Conservation (phyloP, 2,329 filamentous ascomycete species). For the Orbilia ellipsospora region DNA sequence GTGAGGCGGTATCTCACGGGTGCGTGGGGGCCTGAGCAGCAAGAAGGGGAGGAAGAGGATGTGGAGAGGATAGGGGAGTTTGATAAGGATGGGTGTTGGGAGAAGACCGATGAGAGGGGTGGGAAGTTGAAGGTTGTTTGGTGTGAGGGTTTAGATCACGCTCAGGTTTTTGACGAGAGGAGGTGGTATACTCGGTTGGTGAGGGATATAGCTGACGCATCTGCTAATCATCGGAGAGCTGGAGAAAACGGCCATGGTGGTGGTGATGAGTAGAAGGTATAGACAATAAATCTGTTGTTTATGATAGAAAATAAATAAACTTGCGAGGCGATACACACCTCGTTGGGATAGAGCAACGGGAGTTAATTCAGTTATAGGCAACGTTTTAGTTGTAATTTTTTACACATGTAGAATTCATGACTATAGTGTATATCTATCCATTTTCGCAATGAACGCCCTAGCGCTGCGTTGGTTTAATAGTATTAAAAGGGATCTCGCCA, state of each 20-base stretch:
- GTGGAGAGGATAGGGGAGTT: slow-evolving; percentile 59
- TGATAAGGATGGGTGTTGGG: slow-evolving; percentile 40
- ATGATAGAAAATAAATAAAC: too few relatives aligned
- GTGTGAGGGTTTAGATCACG: slow-evolving; percentile 70
- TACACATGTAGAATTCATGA: too few relatives aligned
- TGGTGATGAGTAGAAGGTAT: background rate
- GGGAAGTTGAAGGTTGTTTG: slow-evolving; percentile 67
- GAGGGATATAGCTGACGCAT: slow-evolving; percentile 45
- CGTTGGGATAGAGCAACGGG: background rate
- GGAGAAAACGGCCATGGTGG: background rate
- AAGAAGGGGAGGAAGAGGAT: slow-evolving; percentile 58
- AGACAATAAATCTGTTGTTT: background rate
- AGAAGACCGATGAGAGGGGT: slow-evolving; percentile 60
- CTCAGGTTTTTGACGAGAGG: slow-evolving; percentile 66
- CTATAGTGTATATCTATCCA: too few relatives aligned
- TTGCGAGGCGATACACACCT: background rate
- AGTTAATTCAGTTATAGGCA: background rate
- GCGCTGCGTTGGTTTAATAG: too few relatives aligned
- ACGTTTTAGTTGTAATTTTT: too few relatives aligned
- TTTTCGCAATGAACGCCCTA: too few relatives aligned
- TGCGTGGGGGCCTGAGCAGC: slow-evolving; percentile 44
- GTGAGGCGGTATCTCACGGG: slow-evolving; percentile 57
- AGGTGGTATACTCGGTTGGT: slow-evolving; percentile 51
- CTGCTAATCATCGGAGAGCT: background rate
- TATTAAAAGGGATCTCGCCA: too few relatives aligned